Base-by-base conservation (phyloP, 1,284 basidiomycete genomes). In the Entoloma clypeatum region DNA sequence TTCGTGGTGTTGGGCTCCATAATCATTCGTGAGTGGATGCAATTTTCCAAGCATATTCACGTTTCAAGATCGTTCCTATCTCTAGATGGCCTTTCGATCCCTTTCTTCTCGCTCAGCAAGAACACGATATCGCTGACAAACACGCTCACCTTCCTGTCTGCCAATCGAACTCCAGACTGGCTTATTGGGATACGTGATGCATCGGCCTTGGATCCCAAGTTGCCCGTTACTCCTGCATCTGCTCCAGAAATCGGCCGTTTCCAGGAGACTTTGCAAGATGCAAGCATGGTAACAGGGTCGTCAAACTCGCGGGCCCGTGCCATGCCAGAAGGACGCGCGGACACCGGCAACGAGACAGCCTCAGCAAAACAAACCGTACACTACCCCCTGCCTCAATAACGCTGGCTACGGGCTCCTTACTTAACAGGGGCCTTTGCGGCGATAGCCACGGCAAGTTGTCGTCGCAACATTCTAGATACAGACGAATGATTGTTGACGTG, bases 1-100 rank as follows among this genome's bases (percentile, higher is more conserved):
- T 93, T 94, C 59, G 65, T 93, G 26, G 89, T 95, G 2, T 68
- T 95, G 0, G 72, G 81, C 3, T 94, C 91, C 1, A 88, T 94
- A 50, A 65, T 92, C 52, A 71, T 83, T 43, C 89, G 86, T 88
- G 57, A 56, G 83, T n/a, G n/a, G n/a, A n/a, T n/a, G n/a, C n/a
- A n/a, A n/a, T n/a, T n/a, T 64, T n/a, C n/a, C n/a, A n/a, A n/a
- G n/a, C n/a, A n/a, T n/a, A n/a, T n/a, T n/a, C n/a, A n/a, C n/a
- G n/a, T n/a, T n/a, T n/a, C n/a, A n/a, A n/a, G n/a, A n/a, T n/a
- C n/a, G n/a, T n/a, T n/a, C n/a, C n/a, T n/a, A n/a, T n/a, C n/a
- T n/a, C 10, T 29, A 49, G 48, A 49, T 13, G 48, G 48, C 11
- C 39, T 49, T 13, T 49, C 48, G 10, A 45, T 49, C 16, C 44